phyloP scores from a whole-genome alignment of 495 filamentous ascomycete genomes.

The Bryoglossum gracile region DNA sequence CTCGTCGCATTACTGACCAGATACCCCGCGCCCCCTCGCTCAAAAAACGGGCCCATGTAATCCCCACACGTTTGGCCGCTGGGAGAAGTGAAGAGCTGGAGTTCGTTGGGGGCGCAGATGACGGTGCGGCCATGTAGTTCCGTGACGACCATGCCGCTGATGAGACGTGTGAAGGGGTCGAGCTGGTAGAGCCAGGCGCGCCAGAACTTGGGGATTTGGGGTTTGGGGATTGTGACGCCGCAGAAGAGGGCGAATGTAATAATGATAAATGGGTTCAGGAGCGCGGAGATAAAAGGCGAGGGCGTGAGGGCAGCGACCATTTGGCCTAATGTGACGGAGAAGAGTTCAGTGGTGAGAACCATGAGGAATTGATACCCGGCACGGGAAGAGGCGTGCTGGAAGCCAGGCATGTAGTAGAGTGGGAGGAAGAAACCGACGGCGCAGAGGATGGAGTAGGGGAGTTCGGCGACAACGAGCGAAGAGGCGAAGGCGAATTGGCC shows the following conservation, averaged over 20 bases:
- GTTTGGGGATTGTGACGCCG: slow-evolving; percentile 56
- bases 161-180: slow-evolving; percentile 76
- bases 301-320: slow-evolving; percentile 68
- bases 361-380: slow-evolving; percentile 82
- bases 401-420: slow-evolving; percentile 22
- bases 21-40: slow-evolving; percentile 57
- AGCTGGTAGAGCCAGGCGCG: slow-evolving; percentile 68
- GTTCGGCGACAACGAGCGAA: slow-evolving; percentile 58
- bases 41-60: slow-evolving; percentile 69
- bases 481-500: slow-evolving; percentile 57
- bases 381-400: slow-evolving; percentile 37
- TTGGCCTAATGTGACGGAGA: slow-evolving; percentile 67
- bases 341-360: slow-evolving; percentile 58
- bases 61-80: slow-evolving; percentile 50
- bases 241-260: slow-evolving; percentile 65
- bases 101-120: slow-evolving; percentile 53
- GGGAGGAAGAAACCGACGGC: slow-evolving; percentile 31
- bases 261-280: slow-evolving; percentile 61
- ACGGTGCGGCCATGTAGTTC: slow-evolving; percentile 50
- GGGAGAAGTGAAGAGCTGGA: slow-evolving; percentile 46
- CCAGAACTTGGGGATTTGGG: slow-evolving; percentile 51
- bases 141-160: slow-evolving; percentile 63
- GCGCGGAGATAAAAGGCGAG: slow-evolving; percentile 62
- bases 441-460: slow-evolving; percentile 59
- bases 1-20: slow-evolving; percentile 54